These are phyloP conservation scores for Diaporthe sp. DNA, from an alignment of 2,329 filamentous ascomycete species.

Conservation along the genomic window DNA sequence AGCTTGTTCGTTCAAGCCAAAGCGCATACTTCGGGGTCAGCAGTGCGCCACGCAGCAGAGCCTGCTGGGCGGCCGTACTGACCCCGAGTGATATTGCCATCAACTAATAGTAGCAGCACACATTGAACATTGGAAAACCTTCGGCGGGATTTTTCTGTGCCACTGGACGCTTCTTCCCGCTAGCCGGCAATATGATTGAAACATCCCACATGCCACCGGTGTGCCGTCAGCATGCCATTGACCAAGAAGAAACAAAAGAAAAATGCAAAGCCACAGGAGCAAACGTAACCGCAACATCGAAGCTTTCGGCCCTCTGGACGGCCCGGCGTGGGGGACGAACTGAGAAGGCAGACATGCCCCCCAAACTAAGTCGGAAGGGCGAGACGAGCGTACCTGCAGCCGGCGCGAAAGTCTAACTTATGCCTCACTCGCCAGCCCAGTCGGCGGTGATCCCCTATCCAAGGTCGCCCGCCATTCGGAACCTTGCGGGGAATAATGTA, in stretches of 20 bases:
- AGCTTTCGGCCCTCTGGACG: slow-evolving; percentile 1
- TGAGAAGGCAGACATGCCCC: neutral
- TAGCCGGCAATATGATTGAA: neutral
- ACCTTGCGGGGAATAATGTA: neutral
- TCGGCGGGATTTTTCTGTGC: neutral
- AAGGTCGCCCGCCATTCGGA: neutral
- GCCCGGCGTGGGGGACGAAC: neutral
- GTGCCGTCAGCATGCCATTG: neutral
- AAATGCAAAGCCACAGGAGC: neutral
- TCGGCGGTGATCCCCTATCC: neutral
- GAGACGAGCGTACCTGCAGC: slow-evolving; percentile 11
- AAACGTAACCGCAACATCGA: neutral
- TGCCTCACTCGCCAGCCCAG: neutral
- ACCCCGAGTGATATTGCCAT: neutral
- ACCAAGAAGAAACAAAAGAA: neutral
- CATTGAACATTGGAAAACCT: neutral
- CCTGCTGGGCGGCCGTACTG: neutral
- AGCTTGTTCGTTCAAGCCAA: neutral
- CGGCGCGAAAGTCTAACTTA: neutral
- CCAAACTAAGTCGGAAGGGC: neutral
- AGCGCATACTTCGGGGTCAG: neutral
- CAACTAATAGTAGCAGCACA: neutral
- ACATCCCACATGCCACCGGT: neutral
- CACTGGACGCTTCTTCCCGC: neutral
- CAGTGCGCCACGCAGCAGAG: neutral